Evolutionary conservation across 352 stramenopile species (phyloP), one percentile per base, ranked within the genome.

Genomic region (Saprolegnia parasitica): DNA sequence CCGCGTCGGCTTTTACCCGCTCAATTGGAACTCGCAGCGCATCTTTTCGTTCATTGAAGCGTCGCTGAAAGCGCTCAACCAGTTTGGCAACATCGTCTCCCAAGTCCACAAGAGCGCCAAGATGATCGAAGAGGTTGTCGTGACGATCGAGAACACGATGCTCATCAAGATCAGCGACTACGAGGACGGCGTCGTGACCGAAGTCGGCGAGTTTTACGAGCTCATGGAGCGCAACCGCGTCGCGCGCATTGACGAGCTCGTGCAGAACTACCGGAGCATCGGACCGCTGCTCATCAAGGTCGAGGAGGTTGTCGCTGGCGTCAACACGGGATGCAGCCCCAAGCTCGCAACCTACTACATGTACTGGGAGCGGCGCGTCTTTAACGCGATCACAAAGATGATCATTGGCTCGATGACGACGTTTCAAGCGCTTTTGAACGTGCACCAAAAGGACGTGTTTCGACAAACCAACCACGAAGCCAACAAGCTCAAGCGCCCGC

Each of bases 1-100:
- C 0, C 86, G 84, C 8, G 83, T 91, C 1, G 95, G 95, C 0
- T 98, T 98, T 71, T 96, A 92, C 5, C 93, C 95, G 35, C 77
- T 98, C 10, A 98, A 98, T 73, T 98, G 95, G 95, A 98, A 97
- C 67, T 98, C 93, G 4, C 94, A 98, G 75, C 93, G 96, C 32
- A 96, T 98, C n/a, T 68, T 95, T 23, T 92, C 84, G 42, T 98
- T 98, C 73, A 97, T 98, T 46, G 93, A 98, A 52, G 86, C 90
- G 56, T 96, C 88, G 72, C 93, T 94, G 67, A 96, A 96, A 66
- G 86, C 93, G 0, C 73, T 98, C 4, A 96, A 96, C 61, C 89
- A 97, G 71, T 98, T 98, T 72, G 81, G 83, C 1, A 97, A 95
- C 65, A 79, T 98, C 9, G 89, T 98, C 10, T 89, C 78, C 24